A percentile compares a stretch with the other conserved stretches of the same genome.
Conservation (phyloP, 345 rosid species). For the Gossypium raimondii region DNA sequence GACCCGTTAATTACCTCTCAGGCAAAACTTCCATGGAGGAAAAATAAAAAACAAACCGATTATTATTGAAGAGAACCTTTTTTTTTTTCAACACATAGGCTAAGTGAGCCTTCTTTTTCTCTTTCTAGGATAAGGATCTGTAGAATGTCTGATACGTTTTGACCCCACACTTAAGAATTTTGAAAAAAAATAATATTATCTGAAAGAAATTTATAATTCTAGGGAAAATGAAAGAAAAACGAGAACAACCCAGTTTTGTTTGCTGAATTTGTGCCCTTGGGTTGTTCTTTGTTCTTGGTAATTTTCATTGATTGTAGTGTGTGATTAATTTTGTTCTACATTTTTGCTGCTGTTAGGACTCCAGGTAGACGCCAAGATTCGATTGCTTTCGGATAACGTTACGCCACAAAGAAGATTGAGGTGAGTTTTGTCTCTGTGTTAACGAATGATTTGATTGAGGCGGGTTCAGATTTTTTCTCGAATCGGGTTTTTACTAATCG, state of each 20-base stretch:
- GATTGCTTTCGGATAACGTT: conserved; percentile 21
- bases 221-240: background rate
- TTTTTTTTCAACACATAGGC: conserved; percentile 24
- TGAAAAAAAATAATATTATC: background rate
- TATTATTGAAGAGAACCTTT: background rate
- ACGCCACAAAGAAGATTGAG: conserved; percentile 20
- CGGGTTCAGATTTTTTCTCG: background rate
- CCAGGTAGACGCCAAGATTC: conserved; percentile 14
- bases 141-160: conserved; percentile 14
- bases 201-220: background rate
- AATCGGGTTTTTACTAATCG: background rate
- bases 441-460: background rate
- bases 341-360: background rate
- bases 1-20: background rate
- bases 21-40: background rate
- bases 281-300: conserved; percentile 16
- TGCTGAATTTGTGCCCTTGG: conserved; percentile 21
- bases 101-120: conserved; percentile 14
- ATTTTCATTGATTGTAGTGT: background rate
- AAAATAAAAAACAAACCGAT: background rate
- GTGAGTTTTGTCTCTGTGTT: conserved; percentile 20
- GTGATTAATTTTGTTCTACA: background rate
- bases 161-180: conserved; percentile 22
- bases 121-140: conserved; percentile 39
- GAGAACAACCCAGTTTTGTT: conserved; percentile 20